Evolutionary conservation across 441 rosid genomes (phyloP), one percentile per base, ranked within the genome.

Genomic region (Populus hybrid): DNA sequence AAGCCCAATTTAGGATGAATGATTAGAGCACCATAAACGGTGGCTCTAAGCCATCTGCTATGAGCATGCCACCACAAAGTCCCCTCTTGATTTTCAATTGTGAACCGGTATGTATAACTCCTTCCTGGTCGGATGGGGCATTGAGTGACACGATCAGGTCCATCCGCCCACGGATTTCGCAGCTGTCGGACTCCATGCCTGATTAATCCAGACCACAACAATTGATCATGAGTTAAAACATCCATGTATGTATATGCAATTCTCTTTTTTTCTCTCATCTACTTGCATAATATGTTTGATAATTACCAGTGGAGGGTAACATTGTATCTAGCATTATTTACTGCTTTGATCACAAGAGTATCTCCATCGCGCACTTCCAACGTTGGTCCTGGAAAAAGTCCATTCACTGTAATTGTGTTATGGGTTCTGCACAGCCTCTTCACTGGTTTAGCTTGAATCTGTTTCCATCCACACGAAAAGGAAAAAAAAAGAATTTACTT

Each of bases 51-150:
- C 97, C 97, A 95, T 12, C 86, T 89, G 83, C 97, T 92, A 24
- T 92, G 98, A 46, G 98, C 98, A 78, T 95, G 98, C 99, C 99
- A 95, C 98, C 98, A 95, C 79, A 95, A 76, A 19, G 99, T 95
- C 26, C 99, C 99, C 79, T 90, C 93, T 74, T 95, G 98, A 66
- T 90, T 90, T 82, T 89, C 86, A 76, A 91, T 88, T 9, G 97
- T 92, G 78, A 90, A 95, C 79, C 91, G 86, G 84, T 95, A 92
- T 0, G 94, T 91, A 84, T 90, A 95, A 70, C 89, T 93, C 24
- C 84, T 76, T 74, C 94, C 96, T 2, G 97, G 98, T 83, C 86
- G 85, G 73, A 95, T 93, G 8, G 98, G 99, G 57, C 99, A 95
- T 76, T 93, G 96, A 23, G 98, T 95, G 79, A 95, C 93, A 12